Conservation (phyloP, 176 grass and related monocot species). For the Avena atlantica region DNA sequence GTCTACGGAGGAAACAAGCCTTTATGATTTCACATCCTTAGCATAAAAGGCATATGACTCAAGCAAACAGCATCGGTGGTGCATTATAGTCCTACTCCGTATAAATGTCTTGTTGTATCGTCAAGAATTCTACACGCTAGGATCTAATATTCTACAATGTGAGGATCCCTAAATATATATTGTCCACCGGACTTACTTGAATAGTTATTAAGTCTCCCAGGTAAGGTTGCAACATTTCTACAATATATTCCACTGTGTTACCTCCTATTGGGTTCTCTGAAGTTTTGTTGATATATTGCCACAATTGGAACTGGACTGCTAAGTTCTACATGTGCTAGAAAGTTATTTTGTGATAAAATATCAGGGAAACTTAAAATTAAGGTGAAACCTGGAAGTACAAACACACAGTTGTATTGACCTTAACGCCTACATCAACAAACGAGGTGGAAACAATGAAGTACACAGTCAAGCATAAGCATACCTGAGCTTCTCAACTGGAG, state of each 20-base stretch:
- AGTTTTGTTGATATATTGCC: neutral
- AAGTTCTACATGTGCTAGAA: neutral
- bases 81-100: neutral
- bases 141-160: neutral
- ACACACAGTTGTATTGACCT: neutral
- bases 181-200: neutral
- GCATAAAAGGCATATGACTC: neutral
- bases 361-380: neutral
- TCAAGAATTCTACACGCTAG: neutral
- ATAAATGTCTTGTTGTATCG: neutral
- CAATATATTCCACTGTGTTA: slow-evolving; percentile 13
- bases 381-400: neutral
- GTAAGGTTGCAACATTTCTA: slow-evolving; percentile 32
- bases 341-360: neutral
- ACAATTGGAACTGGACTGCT: neutral
- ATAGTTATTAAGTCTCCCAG: neutral
- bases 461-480: slow-evolving; percentile 38
- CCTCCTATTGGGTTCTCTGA: neutral
- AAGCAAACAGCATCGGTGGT: neutral
- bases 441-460: neutral
- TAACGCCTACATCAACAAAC: slow-evolving; percentile 18
- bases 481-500: slow-evolving; percentile 88
- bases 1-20: neutral
- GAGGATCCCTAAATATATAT: neutral
- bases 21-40: neutral